Conservation (phyloP, 352 stramenopile species). For the Phytophthora rubi region DNA sequence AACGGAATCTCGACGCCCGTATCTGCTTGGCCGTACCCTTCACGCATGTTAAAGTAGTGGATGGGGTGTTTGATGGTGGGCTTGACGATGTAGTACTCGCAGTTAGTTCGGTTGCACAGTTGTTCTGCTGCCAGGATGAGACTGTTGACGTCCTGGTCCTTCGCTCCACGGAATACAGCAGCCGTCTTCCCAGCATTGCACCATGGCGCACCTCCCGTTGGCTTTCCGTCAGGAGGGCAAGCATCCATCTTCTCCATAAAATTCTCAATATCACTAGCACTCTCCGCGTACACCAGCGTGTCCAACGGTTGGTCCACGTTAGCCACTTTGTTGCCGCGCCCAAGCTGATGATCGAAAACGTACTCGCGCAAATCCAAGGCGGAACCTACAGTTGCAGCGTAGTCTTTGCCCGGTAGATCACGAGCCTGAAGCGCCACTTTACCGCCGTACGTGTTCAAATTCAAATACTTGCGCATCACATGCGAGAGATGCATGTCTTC, state of each 20-base stretch:
- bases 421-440: not conserved
- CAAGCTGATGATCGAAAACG: not conserved
- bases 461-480: not conserved
- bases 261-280: not conserved
- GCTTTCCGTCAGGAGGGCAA: not conserved
- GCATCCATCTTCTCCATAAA: not conserved
- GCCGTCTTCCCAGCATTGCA: not conserved
- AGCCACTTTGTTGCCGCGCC: not conserved
- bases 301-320: not conserved
- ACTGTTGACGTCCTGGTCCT: not conserved
- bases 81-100: not conserved
- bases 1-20: not conserved
- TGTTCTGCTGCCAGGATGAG: not conserved
- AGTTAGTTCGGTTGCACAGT: not conserved
- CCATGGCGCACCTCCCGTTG: not conserved
- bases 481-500: not conserved
- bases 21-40: not conserved
- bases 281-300: not conserved
- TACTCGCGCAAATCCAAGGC: not conserved
- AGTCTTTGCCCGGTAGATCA: not conserved
- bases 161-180: not conserved
- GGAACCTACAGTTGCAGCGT: not conserved
- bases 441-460: not conserved
- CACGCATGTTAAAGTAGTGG: not conserved
- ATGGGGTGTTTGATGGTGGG: not conserved